Conservation (phyloP, 345 rosid genomes). For the Psidium friedrichsthalianum region DNA sequence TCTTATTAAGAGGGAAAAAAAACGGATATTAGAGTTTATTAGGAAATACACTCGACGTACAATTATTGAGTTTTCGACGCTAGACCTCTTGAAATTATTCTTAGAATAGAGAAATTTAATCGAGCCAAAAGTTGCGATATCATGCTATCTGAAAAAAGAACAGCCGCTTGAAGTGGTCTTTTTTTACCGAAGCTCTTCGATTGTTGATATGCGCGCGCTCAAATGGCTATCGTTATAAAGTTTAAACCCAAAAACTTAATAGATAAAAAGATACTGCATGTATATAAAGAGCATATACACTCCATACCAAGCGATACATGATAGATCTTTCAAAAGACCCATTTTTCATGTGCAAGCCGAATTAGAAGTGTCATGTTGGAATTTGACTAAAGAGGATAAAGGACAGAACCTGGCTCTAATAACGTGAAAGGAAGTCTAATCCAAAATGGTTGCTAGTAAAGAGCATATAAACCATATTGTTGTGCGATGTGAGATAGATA, state of each 20-base stretch:
- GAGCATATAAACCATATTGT: background rate
- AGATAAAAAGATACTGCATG: background rate
- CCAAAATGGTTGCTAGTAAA: no score
- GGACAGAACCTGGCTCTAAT: fast-evolving
- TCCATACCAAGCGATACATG: fast-evolving
- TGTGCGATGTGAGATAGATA: background rate
- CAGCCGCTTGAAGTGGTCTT: background rate
- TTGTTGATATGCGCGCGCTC: background rate
- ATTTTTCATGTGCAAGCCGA: background rate
- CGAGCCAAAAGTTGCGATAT: background rate
- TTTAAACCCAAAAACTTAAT: background rate
- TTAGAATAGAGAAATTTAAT: background rate
- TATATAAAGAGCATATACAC: background rate
- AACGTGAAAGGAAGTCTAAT: background rate
- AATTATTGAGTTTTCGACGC: background rate
- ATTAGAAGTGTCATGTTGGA: background rate
- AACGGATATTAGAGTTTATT: background rate
- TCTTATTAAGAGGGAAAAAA: background rate
- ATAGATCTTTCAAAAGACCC: background rate
- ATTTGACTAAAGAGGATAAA: background rate
- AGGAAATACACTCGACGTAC: background rate
- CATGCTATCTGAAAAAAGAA: background rate
- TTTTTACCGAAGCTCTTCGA: background rate
- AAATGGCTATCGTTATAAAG: background rate
- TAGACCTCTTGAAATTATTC: background rate